These are phyloP conservation scores for Auricularia cornea DNA, from an alignment of 768 basidiomycete species.

Conservation along the genomic window DNA sequence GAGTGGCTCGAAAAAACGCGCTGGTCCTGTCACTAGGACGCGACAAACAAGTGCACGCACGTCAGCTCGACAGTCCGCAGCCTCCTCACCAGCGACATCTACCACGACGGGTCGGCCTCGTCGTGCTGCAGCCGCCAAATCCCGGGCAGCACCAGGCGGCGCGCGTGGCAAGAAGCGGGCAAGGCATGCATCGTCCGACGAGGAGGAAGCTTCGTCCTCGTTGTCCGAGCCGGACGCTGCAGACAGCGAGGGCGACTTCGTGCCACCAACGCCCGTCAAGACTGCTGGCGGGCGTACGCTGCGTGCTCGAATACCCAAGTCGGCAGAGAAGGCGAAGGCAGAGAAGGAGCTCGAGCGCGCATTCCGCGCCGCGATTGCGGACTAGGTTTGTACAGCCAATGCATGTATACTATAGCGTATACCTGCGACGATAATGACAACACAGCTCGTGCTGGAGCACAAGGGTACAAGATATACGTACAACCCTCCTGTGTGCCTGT, in stretches of 20 bases:
- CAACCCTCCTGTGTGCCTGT: too few relatives aligned
- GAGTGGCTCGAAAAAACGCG: neutral
- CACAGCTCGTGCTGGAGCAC: too few relatives aligned
- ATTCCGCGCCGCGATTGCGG: slow-evolving; percentile 37
- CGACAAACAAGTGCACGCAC: neutral
- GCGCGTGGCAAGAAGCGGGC: slow-evolving; percentile 6
- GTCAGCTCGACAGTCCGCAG: neutral
- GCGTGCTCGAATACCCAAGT: slow-evolving; percentile 52
- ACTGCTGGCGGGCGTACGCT: slow-evolving; percentile 24
- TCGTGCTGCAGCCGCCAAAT: neutral
- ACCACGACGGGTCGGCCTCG: slow-evolving; percentile 2
- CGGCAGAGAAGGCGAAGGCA: slow-evolving; percentile 36
- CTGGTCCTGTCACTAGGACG: neutral
- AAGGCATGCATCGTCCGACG: slow-evolving; percentile 1
- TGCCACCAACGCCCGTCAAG: slow-evolving; percentile 19
- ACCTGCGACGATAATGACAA: too few relatives aligned
- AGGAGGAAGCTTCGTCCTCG: neutral
- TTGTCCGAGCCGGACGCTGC: slow-evolving; percentile 14
- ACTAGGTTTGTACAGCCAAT: too few relatives aligned
- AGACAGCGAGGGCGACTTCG: slow-evolving; percentile 13
- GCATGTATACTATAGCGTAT: too few relatives aligned
- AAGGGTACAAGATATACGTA: too few relatives aligned
- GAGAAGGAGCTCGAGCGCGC: slow-evolving; percentile 45
- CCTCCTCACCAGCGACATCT: neutral
- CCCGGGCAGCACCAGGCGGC: neutral